phyloP scores from a whole-genome alignment of 2,329 filamentous ascomycete genomes.

The Elsinoe perseae region DNA sequence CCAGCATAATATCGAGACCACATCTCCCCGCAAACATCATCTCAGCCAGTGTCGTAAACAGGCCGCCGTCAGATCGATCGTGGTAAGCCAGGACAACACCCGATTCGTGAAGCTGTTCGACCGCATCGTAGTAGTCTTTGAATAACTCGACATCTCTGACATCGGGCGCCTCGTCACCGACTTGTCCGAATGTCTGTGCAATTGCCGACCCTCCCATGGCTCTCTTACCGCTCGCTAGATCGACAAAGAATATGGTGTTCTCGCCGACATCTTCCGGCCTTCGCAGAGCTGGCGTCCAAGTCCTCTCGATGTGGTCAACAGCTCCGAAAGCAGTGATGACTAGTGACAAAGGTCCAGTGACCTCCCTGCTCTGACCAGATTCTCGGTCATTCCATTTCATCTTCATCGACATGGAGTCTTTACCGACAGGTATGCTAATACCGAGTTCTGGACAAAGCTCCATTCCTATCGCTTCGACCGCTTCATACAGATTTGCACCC shows the following conservation, averaged over 20 bases:
- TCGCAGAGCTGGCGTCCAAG: conserved; percentile 87
- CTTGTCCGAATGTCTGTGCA: conserved; percentile 78
- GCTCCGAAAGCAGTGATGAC: conserved; percentile 86
- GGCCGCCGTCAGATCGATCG: conserved; percentile 85
- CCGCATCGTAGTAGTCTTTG: conserved; percentile 85
- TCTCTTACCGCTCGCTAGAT: conserved; percentile 72
- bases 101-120: conserved; percentile 58
- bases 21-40: conserved; percentile 98
- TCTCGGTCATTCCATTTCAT: conserved; percentile 78
- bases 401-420: conserved; percentile 99
- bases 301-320: conserved; percentile 72
- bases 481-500: conserved; percentile 85
- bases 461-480: conserved; percentile 86
- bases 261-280: conserved; percentile 82
- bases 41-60: conserved; percentile 83
- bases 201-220: conserved; percentile 85
- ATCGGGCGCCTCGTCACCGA: conserved; percentile 80
- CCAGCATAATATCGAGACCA: conserved; percentile 76
- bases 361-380: conserved; percentile 64
- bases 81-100: conserved; percentile 85
- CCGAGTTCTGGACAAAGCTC: conserved; percentile 85
- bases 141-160: conserved; percentile 73
- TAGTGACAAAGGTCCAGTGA: conserved; percentile 84
- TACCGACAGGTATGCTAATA: conserved; percentile 90
- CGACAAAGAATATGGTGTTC: conserved; percentile 80